These are phyloP conservation scores for Dichotomopilus funicola DNA, from an alignment of 2,329 filamentous ascomycete genomes.

Conservation along the genomic window DNA sequence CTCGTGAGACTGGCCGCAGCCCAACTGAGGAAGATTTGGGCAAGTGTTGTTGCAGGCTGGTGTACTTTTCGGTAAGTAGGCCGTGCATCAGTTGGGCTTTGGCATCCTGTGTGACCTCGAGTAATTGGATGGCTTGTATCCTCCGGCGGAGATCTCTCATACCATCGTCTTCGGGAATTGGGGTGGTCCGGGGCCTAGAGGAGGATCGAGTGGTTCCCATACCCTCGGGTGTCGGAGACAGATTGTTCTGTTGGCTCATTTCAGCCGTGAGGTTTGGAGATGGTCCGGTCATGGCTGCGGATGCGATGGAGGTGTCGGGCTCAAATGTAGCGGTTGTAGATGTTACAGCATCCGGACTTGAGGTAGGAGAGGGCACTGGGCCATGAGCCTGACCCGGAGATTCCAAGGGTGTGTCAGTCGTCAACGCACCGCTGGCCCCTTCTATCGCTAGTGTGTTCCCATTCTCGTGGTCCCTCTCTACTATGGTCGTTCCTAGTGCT, in stretches of 20 bases:
- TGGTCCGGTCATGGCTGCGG: too few relatives aligned
- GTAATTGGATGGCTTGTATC: constrained; percentile 62
- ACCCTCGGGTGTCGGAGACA: too few relatives aligned
- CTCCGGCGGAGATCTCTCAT: constrained; percentile 61
- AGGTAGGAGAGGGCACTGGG: too few relatives aligned
- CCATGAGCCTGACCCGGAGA: too few relatives aligned
- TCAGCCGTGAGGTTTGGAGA: too few relatives aligned
- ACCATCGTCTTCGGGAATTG: constrained; percentile 69
- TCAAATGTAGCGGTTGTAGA: too few relatives aligned
- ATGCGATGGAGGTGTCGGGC: too few relatives aligned
- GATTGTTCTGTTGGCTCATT: too few relatives aligned
- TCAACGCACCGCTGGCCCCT: not conserved
- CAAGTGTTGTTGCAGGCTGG: constrained; percentile 35
- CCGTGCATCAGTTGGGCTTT: constrained; percentile 69
- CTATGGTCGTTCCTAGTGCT: constrained; percentile 22
- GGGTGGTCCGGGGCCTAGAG: not conserved
- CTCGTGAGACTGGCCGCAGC: constrained; percentile 24
- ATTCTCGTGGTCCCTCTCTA: constrained; percentile 17
- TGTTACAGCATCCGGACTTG: not conserved
- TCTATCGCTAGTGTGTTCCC: not conserved
- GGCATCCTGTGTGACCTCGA: constrained; percentile 50
- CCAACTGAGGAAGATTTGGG: constrained; percentile 13
- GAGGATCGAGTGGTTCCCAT: too few relatives aligned
- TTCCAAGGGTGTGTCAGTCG: too few relatives aligned
- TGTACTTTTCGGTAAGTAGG: constrained; percentile 63